phyloP scores from a whole-genome alignment of 768 basidiomycete species.

The Ramaria sp. region DNA sequence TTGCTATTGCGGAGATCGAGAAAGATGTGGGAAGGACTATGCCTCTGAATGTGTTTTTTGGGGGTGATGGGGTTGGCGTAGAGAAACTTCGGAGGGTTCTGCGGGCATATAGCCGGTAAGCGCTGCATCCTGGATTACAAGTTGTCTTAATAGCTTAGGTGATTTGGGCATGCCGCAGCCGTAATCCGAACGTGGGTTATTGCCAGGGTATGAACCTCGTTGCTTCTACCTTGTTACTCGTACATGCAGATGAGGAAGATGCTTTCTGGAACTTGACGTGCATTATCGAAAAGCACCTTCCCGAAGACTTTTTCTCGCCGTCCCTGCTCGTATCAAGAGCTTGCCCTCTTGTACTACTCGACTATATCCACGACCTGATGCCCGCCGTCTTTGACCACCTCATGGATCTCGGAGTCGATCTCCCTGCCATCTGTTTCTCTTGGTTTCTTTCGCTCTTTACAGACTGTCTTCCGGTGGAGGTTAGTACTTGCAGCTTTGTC shows the following conservation, averaged over 20 bases:
- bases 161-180: conserved; percentile 32
- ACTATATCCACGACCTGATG: conserved; percentile 69
- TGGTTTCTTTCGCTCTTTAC: conserved; percentile 98
- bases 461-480: conserved; percentile 92
- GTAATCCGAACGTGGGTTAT: conserved; percentile 87
- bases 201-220: conserved; percentile 95
- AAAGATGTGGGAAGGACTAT: conserved; percentile 90
- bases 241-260: conserved; percentile 91
- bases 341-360: conserved; percentile 82
- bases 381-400: conserved; percentile 74
- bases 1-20: conserved; percentile 70
- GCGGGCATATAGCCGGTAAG: conserved; percentile 85
- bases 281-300: conserved; percentile 81
- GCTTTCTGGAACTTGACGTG: conserved; percentile 93
- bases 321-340: conserved; percentile 87
- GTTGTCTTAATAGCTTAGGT: not conserved
- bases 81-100: conserved; percentile 84
- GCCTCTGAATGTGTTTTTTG: conserved; percentile 95
- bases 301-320: conserved; percentile 89
- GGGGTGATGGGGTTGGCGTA: conserved; percentile 91
- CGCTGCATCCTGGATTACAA: not conserved
- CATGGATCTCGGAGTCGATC: conserved; percentile 71
- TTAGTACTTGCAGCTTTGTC: conserved; percentile 21
- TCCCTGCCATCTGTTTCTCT: conserved; percentile 93
- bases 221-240: conserved; percentile 86